Percentiles rank a stretch among this genome's conserved stretches.
Conservation (phyloP, 768 basidiomycete species). For the Phallus indusiatus region DNA sequence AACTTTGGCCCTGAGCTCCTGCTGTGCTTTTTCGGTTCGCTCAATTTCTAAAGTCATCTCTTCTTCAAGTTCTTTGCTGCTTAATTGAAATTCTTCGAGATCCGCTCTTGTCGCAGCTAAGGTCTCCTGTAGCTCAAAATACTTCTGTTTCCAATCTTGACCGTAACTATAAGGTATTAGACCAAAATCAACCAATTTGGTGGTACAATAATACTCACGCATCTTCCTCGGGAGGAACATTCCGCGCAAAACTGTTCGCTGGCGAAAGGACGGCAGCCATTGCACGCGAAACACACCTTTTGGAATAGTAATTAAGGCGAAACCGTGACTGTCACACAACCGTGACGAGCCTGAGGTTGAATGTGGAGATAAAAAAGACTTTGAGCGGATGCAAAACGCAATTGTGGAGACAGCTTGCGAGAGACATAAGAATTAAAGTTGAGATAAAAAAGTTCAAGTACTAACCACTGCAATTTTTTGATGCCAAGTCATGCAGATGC, state of each 20-base stretch:
- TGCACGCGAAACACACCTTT: neutral
- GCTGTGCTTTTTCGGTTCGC: constrained; percentile 75
- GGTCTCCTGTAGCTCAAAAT: constrained; percentile 53
- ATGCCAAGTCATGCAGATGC: neutral
- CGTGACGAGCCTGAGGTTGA: neutral
- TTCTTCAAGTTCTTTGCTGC: constrained; percentile 86
- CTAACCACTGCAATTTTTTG: neutral
- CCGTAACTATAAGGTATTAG: neutral
- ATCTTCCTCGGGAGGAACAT: neutral
- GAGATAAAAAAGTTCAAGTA: neutral
- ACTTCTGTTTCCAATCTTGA: constrained; percentile 20
- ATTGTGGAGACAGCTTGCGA: neutral
- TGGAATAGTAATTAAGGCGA: neutral
- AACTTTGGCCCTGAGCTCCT: constrained; percentile 67
- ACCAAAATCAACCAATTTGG: neutral
- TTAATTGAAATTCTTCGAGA: constrained; percentile 78
- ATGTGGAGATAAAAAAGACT: neutral
- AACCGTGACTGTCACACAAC: neutral
- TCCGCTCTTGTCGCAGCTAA: constrained; percentile 75
- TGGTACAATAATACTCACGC: neutral
- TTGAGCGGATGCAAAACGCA: neutral
- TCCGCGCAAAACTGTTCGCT: neutral
- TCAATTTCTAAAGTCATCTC: constrained; percentile 89
- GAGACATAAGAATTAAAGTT: neutral
- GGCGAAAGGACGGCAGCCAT: constrained; percentile 8